phyloP scores from a whole-genome alignment of 305 asterid genomes.

The Lippia alba region DNA sequence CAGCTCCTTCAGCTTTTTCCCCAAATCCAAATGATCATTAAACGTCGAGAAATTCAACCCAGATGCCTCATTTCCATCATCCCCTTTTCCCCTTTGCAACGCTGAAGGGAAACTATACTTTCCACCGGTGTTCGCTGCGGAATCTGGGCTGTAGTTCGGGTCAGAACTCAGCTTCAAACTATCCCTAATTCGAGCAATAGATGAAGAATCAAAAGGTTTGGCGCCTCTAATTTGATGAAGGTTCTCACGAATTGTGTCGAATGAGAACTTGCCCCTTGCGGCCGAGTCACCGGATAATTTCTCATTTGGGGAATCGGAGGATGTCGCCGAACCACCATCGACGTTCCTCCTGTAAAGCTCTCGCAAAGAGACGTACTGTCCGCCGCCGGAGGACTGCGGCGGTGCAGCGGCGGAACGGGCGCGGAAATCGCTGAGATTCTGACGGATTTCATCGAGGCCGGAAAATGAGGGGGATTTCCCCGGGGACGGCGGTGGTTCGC shows the following conservation, averaged over 20 bases:
- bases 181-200: constrained; percentile 28
- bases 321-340: constrained; percentile 1
- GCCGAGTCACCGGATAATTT: background rate
- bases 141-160: constrained; percentile 12
- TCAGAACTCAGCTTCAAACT: constrained; percentile 29
- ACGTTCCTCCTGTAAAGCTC: constrained; percentile 38
- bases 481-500: constrained; percentile 8
- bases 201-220: background rate
- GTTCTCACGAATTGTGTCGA: constrained; percentile 30
- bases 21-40: constrained; percentile 45
- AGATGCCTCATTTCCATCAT: background rate
- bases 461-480: constrained; percentile 13
- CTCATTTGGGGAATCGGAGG: constrained; percentile 1
- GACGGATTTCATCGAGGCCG: constrained; percentile 32
- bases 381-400: constrained; percentile 17
- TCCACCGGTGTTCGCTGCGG: constrained; percentile 32
- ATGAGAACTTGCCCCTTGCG: background rate
- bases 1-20: constrained; percentile 54
- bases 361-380: constrained; percentile 28
- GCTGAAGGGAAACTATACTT: constrained; percentile 18
- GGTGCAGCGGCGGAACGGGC: constrained; percentile 32
- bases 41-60: constrained; percentile 17
- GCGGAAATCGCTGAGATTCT: constrained; percentile 50
- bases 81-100: constrained; percentile 17
- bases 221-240: constrained; percentile 19